Percentiles rank a stretch among this genome's conserved stretches.
These are phyloP conservation scores for Microthlaspi erraticum DNA, from an alignment of 345 rosid genomes.

Conservation along the genomic window DNA sequence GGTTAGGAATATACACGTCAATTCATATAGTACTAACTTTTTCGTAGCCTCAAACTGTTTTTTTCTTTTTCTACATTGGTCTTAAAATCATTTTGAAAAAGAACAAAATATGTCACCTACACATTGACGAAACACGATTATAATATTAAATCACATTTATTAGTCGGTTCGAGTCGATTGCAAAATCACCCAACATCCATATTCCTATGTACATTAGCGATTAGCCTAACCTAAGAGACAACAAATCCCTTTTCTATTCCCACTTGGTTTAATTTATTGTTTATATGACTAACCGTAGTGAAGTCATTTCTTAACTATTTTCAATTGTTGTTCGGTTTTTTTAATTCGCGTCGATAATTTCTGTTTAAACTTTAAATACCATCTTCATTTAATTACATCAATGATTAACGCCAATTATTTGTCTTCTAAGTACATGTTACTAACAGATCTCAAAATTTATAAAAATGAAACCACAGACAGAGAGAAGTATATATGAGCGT, in stretches of 20 bases:
- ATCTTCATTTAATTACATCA: not conserved
- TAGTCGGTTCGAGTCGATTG: slow-evolving; percentile 35
- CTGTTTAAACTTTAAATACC: not conserved
- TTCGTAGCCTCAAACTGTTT: not conserved
- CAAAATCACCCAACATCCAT: slow-evolving; percentile 3
- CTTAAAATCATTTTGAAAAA: not conserved
- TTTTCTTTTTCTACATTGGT: not conserved
- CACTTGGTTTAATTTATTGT: slow-evolving; percentile 18
- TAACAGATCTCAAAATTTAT: not conserved
- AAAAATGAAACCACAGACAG: not conserved
- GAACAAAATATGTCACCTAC: not conserved
- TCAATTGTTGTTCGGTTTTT: too few relatives aligned
- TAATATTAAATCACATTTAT: slow-evolving; percentile 30
- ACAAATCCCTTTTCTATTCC: not conserved
- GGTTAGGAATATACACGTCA: slow-evolving; percentile 19
- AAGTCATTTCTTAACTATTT: slow-evolving; percentile 1
- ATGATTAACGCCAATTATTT: not conserved
- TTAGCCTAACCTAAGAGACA: not conserved
- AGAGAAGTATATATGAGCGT: not conserved
- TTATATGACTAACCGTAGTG: slow-evolving; percentile 1
- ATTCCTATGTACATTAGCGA: slow-evolving; percentile 2
- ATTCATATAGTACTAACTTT: not conserved
- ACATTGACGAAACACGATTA: not conserved
- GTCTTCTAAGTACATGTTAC: not conserved
- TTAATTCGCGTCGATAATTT: too few relatives aligned